Evolutionary conservation across 1,284 basidiomycete species (phyloP), one percentile per base, ranked within the genome.

Genomic region (Cryptococcus hybrid): DNA sequence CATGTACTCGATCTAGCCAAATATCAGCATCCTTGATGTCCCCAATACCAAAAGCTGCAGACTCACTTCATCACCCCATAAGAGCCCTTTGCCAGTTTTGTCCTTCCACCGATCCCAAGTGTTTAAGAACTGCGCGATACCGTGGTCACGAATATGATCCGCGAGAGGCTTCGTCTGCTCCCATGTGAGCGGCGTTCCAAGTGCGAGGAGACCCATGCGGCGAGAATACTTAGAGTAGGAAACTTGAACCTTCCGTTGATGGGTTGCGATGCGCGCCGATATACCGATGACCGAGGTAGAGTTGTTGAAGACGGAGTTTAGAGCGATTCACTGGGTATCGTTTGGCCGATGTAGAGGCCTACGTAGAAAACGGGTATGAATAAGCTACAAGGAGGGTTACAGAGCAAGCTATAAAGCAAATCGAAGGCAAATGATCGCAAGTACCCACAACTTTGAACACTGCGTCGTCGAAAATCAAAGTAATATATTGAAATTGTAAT

Each of bases 11-110:
- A 99, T 84, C 93, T 94, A 65, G 42, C 24, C 36, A 15, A 13
- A 13, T 12, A 11, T 46, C 12, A 46, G 51, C 51, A 51, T 18
- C 42, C 15, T n/a, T 36, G 36, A 7, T 13, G 30, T 37, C 12
- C 13, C n/a, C 36, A 4, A 36, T n/a, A 36, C 9, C 30, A 36
- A 5, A 47, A 5, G 9, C 15, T 7, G n/a, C 15, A 72, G 18
- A 18, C 77, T 58, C 70, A 93, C 93, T 86, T 99, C 96, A 72
- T 99, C 96, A 36, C 96, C 96, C 96, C 96, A 99, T n/a, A 97
- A 84, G 50, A 99, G 80, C 60, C 89, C 88, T 71, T 99, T 94
- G 8, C 92, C 93, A n/a, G 85, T 84, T 58, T 92, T 84, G 73
- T 92, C 88, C 82, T 96, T 97, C 76, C 94, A 83, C 59, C 86